phyloP scores from a whole-genome alignment of 352 stramenopile genomes.

The Phytopythium helicoides region DNA sequence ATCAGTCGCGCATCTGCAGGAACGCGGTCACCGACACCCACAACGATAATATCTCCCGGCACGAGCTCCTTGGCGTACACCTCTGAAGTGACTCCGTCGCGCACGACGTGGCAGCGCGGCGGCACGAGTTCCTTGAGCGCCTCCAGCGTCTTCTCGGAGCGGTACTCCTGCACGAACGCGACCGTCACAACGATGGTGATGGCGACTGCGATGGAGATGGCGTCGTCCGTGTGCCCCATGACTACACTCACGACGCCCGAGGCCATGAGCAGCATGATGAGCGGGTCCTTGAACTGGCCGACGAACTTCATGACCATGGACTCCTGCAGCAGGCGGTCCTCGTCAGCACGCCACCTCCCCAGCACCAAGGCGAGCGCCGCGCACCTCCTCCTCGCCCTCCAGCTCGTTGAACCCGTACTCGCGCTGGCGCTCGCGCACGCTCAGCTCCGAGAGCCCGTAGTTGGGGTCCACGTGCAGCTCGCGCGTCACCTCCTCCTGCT shows the following conservation, averaged over 20 bases:
- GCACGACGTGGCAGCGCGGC: slow-evolving; percentile 62
- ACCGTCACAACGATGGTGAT: slow-evolving; percentile 97
- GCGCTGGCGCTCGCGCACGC: slow-evolving; percentile 57
- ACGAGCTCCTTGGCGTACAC: slow-evolving; percentile 79
- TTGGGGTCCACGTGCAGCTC: slow-evolving; percentile 66
- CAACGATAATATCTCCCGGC: slow-evolving; percentile 84
- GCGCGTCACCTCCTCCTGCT: slow-evolving; percentile 55
- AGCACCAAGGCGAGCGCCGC: not conserved
- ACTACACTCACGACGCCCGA: slow-evolving; percentile 89
- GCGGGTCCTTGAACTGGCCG: slow-evolving; percentile 95
- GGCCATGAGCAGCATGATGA: slow-evolving; percentile 95
- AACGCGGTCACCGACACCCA: slow-evolving; percentile 92
- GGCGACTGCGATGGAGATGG: slow-evolving; percentile 94
- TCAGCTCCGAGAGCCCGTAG: slow-evolving; percentile 53
- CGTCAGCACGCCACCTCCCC: not conserved
- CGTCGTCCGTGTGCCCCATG: slow-evolving; percentile 95
- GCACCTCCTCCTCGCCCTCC: slow-evolving; percentile 57
- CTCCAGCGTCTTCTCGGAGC: slow-evolving; percentile 84
- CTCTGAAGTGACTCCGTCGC: slow-evolving; percentile 51
- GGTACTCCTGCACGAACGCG: slow-evolving; percentile 92
- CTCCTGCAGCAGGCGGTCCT: slow-evolving; percentile 19
- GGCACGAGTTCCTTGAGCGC: slow-evolving; percentile 81
- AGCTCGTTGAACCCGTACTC: slow-evolving; percentile 74
- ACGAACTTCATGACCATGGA: slow-evolving; percentile 91
- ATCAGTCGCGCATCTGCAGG: slow-evolving; percentile 90